Conservation (phyloP, 768 basidiomycete genomes). For the Psilocybe azurescens region DNA sequence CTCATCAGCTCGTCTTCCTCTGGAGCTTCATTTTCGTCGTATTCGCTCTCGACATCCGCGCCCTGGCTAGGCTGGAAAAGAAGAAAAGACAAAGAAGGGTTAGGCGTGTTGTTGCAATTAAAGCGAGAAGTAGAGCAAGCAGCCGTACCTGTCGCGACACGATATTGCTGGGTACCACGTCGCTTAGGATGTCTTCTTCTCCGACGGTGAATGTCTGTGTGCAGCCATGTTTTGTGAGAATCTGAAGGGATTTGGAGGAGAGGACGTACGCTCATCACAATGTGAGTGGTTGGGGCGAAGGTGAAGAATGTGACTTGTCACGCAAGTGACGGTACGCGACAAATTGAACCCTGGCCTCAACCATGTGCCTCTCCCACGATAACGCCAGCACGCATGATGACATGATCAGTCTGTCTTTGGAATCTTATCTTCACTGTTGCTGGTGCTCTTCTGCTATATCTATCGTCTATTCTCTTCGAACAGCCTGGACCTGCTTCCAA, state of each 20-base stretch:
- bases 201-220: constrained; percentile 43
- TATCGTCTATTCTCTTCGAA: background rate
- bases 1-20: constrained; percentile 70
- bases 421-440: too few species aligned
- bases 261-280: constrained; percentile 28
- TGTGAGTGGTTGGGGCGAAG: constrained; percentile 16
- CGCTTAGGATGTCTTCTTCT: constrained; percentile 84
- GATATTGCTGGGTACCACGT: constrained; percentile 90
- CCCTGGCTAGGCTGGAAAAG: constrained; percentile 61
- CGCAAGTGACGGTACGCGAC: constrained; percentile 22
- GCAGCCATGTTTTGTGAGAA: background rate
- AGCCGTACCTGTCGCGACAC: constrained; percentile 80
- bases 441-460: too few species aligned
- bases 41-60: constrained; percentile 78
- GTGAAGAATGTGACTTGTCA: constrained; percentile 15
- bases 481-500: background rate
- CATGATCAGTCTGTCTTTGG: too few species aligned
- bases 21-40: constrained; percentile 45
- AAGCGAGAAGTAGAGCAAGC: constrained; percentile 5
- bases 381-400: too few species aligned
- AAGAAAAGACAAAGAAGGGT: too few species aligned
- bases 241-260: background rate
- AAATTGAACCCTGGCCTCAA: constrained; percentile 9
- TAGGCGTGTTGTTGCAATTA: too few species aligned
- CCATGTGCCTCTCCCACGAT: background rate